These are phyloP conservation scores for Salinomyces thailandicus DNA, from an alignment of 2,329 filamentous ascomycete genomes.

Conservation along the genomic window DNA sequence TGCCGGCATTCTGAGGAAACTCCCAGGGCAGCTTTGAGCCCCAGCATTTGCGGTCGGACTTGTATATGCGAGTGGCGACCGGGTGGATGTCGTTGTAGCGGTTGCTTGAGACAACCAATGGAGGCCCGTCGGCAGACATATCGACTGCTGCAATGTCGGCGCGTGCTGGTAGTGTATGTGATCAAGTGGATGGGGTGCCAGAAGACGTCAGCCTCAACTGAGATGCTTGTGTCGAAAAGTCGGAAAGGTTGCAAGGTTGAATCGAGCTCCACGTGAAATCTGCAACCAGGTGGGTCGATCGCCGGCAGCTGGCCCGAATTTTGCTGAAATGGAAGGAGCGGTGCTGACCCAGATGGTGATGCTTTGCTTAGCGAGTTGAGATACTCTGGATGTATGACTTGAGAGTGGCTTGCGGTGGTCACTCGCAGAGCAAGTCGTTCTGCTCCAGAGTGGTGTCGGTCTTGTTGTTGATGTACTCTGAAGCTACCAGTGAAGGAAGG, in stretches of 20 bases:
- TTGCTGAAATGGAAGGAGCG: not conserved
- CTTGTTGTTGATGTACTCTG: too few relatives aligned
- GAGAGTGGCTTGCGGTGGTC: too few relatives aligned
- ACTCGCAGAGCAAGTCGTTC: too few relatives aligned
- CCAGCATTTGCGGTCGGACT: constrained; percentile 17
- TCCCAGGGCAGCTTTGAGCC: constrained; percentile 22
- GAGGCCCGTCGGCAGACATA: constrained; percentile 1
- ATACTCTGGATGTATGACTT: too few relatives aligned
- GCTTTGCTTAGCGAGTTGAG: not conserved
- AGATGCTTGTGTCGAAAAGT: too few relatives aligned
- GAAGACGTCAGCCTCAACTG: too few relatives aligned
- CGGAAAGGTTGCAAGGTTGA: not conserved
- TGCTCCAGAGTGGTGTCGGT: too few relatives aligned
- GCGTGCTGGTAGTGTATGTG: not conserved
- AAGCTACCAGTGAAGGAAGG: too few relatives aligned
- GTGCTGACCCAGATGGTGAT: not conserved
- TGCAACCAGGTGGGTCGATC: not conserved
- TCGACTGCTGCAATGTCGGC: not conserved
- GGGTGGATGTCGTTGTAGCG: constrained; percentile 20
- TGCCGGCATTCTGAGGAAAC: constrained; percentile 20
- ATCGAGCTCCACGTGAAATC: not conserved
- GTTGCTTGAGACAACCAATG: constrained; percentile 23
- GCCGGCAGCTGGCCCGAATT: not conserved
- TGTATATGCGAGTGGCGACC: constrained; percentile 20
- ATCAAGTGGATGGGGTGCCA: too few relatives aligned